Conservation (phyloP, 2,329 filamentous ascomycete genomes). For the Alternaria postmessia region DNA sequence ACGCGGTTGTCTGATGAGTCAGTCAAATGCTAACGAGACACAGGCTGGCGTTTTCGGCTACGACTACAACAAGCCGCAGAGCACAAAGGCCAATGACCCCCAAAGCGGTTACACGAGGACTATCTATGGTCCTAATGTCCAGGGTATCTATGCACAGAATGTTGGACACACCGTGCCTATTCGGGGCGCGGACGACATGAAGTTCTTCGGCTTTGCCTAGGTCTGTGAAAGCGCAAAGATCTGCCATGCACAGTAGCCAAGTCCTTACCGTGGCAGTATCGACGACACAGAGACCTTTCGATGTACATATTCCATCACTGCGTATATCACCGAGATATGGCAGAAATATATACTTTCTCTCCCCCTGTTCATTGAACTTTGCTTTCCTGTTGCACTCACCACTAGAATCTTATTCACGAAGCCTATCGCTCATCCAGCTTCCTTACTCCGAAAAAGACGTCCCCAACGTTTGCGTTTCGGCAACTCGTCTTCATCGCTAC, state of each 20-base stretch:
- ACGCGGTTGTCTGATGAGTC: no score
- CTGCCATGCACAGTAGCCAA: not conserved
- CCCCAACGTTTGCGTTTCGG: not conserved
- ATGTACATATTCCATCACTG: not conserved
- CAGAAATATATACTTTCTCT: not conserved
- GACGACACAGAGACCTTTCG: not conserved
- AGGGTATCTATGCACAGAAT: conserved; percentile 47
- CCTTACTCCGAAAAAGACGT: not conserved
- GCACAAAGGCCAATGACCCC: conserved; percentile 39
- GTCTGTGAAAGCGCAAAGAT: not conserved
- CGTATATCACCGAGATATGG: not conserved
- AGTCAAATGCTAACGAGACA: not conserved
- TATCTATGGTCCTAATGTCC: conserved; percentile 38
- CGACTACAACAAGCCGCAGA: conserved; percentile 43
- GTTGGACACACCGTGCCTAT: conserved; percentile 49
- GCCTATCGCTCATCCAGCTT: not conserved
- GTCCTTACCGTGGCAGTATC: not conserved
- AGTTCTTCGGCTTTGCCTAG: conserved; percentile 43
- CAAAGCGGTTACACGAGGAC: conserved; percentile 44
- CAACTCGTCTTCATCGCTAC: not conserved
- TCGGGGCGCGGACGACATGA: conserved; percentile 46
- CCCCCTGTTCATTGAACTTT: not conserved
- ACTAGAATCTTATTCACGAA: not conserved
- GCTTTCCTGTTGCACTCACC: not conserved
- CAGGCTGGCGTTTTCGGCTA: conserved; percentile 43